Evolutionary conservation across 176 grass and related monocot genomes (phyloP).

Genomic region (Oryza glumipatula): DNA sequence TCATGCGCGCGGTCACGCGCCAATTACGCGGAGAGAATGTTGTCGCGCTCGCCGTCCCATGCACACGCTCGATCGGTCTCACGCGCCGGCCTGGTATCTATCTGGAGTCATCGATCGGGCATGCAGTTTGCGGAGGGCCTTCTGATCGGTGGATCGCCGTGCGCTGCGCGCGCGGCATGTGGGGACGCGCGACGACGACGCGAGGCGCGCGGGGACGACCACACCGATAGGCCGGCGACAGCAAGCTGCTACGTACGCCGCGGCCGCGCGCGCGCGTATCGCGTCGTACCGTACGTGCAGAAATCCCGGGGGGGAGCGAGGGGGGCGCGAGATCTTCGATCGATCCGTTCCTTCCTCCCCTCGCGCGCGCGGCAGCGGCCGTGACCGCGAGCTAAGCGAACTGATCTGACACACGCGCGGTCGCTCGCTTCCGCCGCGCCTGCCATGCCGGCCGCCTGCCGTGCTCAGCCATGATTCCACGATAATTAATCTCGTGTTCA

Average conservation of each 20-base stretch:
- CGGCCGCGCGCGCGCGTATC: background rate
- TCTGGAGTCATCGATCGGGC: background rate
- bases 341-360: background rate
- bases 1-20: background rate
- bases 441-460: background rate
- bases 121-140: background rate
- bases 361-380: too few relatives aligned
- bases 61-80: background rate
- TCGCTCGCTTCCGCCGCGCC: background rate
- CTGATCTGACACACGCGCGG: constrained; percentile 5
- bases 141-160: background rate
- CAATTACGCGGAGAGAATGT: background rate
- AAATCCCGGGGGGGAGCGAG: background rate
- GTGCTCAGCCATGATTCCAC: constrained; percentile 35
- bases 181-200: too few relatives aligned
- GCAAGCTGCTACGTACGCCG: too few relatives aligned
- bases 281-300: background rate
- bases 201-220: too few relatives aligned
- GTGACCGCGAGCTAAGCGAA: background rate
- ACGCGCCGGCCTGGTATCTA: too few relatives aligned
- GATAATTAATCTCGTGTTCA: background rate
- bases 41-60: background rate
- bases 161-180: too few relatives aligned
- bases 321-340: background rate
- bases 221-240: too few relatives aligned